phyloP scores from a whole-genome alignment of 1,139 yeast species.

The Barnettozyma hawaiiensis region DNA sequence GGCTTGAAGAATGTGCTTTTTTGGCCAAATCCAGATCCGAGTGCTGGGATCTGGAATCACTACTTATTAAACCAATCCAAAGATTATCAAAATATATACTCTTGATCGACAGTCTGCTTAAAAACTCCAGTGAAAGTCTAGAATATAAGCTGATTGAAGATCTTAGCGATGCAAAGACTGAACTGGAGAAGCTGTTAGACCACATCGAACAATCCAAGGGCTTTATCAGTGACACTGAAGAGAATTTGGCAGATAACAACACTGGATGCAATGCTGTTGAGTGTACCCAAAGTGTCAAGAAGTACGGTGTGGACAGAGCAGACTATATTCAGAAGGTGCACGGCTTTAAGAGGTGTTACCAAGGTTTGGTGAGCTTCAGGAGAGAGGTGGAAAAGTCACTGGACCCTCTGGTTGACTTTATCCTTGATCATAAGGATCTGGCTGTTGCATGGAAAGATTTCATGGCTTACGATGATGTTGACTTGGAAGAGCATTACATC shows the following conservation, averaged over 20 bases:
- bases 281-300: neutral
- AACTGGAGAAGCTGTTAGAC: constrained; percentile 16
- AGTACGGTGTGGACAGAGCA: constrained; percentile 6
- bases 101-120: constrained; percentile 18
- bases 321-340: constrained; percentile 13
- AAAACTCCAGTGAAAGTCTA: constrained; percentile 11
- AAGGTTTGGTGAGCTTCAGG: constrained; percentile 9
- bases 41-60: constrained; percentile 22
- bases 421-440: constrained; percentile 12
- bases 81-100: constrained; percentile 22
- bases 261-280: neutral
- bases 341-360: constrained; percentile 11
- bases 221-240: neutral
- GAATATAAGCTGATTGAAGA: constrained; percentile 13
- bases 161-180: constrained; percentile 17
- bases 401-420: constrained; percentile 12
- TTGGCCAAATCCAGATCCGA: constrained; percentile 21
- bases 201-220: constrained; percentile 2
- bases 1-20: constrained; percentile 24
- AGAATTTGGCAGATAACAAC: neutral
- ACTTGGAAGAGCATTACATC: constrained; percentile 20
- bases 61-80: constrained; percentile 25
- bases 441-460: constrained; percentile 17
- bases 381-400: constrained; percentile 10
- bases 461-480: constrained; percentile 19